These are phyloP conservation scores for Malus orientalis DNA, from an alignment of 306 rosid species.

Conservation along the genomic window DNA sequence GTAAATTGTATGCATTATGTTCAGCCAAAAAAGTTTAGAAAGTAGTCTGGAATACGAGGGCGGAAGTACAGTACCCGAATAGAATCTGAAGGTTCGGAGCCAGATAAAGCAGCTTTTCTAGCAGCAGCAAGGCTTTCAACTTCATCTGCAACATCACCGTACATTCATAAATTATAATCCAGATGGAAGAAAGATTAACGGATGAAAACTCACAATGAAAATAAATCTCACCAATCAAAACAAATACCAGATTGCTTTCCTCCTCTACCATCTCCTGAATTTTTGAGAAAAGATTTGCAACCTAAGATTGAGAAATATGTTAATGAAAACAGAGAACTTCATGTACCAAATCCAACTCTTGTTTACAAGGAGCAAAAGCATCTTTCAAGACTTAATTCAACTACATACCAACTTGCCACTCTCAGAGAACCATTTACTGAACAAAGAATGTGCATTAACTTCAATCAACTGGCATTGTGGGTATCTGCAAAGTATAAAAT, in stretches of 20 bases:
- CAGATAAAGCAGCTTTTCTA: slow-evolving; percentile 92
- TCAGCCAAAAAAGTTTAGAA: not conserved
- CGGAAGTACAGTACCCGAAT: slow-evolving; percentile 52
- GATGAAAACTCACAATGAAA: slow-evolving; percentile 15
- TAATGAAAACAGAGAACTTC: slow-evolving; percentile 6
- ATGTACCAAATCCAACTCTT: not conserved
- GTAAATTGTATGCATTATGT: not conserved
- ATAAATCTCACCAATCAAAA: slow-evolving; percentile 87
- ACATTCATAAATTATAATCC: slow-evolving; percentile 13
- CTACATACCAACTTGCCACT: slow-evolving; percentile 93
- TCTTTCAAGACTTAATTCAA: not conserved
- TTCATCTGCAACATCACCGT: slow-evolving; percentile 64
- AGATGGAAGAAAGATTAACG: slow-evolving; percentile 16
- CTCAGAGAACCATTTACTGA: slow-evolving; percentile 99
- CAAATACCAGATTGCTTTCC: slow-evolving; percentile 95
- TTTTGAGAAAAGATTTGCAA: slow-evolving; percentile 87
- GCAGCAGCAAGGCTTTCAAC: slow-evolving; percentile 98
- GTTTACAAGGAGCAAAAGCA: slow-evolving; percentile 8
- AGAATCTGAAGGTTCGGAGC: slow-evolving; percentile 99
- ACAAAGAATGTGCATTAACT: slow-evolving; percentile 97
- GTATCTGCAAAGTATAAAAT: slow-evolving; percentile 35
- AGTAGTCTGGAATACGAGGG: not conserved
- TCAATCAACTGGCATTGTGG: slow-evolving; percentile 78
- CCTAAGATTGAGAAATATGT: slow-evolving; percentile 32
- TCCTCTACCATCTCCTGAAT: slow-evolving; percentile 89